These are phyloP conservation scores for Penicillium verhagenii DNA, from an alignment of 495 filamentous ascomycete species.

Conservation along the genomic window DNA sequence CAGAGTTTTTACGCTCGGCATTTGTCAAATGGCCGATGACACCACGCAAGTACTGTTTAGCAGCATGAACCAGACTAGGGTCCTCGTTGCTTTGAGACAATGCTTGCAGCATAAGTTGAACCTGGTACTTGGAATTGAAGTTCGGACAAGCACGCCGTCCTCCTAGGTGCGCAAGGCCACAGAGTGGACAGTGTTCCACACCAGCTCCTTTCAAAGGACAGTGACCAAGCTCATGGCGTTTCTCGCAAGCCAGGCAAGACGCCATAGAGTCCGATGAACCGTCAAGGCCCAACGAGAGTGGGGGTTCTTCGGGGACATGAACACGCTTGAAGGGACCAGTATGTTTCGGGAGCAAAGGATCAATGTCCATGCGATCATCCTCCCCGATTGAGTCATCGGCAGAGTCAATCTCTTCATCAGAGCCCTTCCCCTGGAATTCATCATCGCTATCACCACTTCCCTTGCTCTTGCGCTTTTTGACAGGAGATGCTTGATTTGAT, in stretches of 20 bases:
- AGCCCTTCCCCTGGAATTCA: slow-evolving; percentile 30
- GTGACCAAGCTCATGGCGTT: slow-evolving; percentile 50
- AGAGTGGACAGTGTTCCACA: slow-evolving; percentile 62
- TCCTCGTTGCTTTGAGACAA: slow-evolving; percentile 58
- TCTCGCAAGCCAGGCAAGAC: slow-evolving; percentile 55
- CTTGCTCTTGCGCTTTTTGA: slow-evolving; percentile 22
- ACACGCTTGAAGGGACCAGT: slow-evolving; percentile 42
- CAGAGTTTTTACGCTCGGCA: slow-evolving; percentile 4
- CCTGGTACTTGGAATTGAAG: slow-evolving; percentile 54
- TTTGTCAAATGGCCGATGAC: slow-evolving; percentile 52
- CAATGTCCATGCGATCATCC: background rate
- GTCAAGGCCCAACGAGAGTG: slow-evolving; percentile 35
- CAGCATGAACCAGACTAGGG: slow-evolving; percentile 46
- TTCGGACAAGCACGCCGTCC: slow-evolving; percentile 57
- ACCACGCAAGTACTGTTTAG: slow-evolving; percentile 56
- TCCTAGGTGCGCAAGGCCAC: slow-evolving; percentile 66
- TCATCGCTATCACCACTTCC: slow-evolving; percentile 29
- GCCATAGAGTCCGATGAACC: slow-evolving; percentile 35
- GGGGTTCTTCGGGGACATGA: slow-evolving; percentile 4
- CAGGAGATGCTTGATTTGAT: slow-evolving; percentile 18
- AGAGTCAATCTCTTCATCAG: slow-evolving; percentile 27
- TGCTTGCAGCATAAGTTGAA: slow-evolving; percentile 58
- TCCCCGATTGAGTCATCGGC: slow-evolving; percentile 8
- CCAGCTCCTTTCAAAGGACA: slow-evolving; percentile 63
- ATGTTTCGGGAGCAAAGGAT: background rate